phyloP scores from a whole-genome alignment of 352 stramenopile species.

The Phytophthora rubi region DNA sequence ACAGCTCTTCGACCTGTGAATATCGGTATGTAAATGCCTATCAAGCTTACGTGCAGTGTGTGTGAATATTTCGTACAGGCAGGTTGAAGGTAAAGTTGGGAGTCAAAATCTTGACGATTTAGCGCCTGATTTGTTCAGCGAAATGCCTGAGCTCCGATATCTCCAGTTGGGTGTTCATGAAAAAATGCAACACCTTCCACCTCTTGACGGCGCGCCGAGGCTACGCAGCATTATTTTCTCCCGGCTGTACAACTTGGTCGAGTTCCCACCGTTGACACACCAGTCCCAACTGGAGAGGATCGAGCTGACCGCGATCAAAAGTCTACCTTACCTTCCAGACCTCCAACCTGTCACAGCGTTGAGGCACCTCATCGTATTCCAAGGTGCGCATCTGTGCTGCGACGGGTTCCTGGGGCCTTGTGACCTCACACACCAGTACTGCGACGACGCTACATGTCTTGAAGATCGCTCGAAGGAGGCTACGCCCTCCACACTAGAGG shows the following conservation, averaged over 20 bases:
- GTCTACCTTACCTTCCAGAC: constrained; percentile 23
- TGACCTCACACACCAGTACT: constrained; percentile 38
- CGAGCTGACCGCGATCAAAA: constrained; percentile 19
- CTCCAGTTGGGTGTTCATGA: constrained; percentile 40
- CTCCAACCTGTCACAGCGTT: constrained; percentile 12
- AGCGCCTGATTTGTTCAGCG: constrained; percentile 28
- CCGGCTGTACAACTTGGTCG: constrained; percentile 8
- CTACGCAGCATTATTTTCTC: constrained; percentile 39
- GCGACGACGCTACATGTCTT: constrained; percentile 22
- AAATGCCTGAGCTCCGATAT: constrained; percentile 35
- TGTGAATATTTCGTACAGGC: constrained; percentile 15
- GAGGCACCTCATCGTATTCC: constrained; percentile 25
- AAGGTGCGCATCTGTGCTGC: constrained; percentile 38
- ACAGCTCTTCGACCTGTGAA: too few relatives aligned
- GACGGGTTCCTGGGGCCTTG: constrained; percentile 44
- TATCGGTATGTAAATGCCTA: not conserved
- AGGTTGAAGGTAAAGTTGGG: constrained; percentile 40
- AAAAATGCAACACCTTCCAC: constrained; percentile 26
- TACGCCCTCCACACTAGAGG: constrained; percentile 9
- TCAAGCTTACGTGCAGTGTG: not conserved
- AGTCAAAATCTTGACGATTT: constrained; percentile 30
- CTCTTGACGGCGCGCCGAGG: constrained; percentile 27
- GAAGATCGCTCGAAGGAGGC: constrained; percentile 3
- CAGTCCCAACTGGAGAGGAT: constrained; percentile 25
- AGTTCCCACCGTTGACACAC: constrained; percentile 26